Percentiles rank a stretch among this genome's conserved stretches.
phyloP scores from a whole-genome alignment of 306 rosid genomes.

The Benincasa hispida region DNA sequence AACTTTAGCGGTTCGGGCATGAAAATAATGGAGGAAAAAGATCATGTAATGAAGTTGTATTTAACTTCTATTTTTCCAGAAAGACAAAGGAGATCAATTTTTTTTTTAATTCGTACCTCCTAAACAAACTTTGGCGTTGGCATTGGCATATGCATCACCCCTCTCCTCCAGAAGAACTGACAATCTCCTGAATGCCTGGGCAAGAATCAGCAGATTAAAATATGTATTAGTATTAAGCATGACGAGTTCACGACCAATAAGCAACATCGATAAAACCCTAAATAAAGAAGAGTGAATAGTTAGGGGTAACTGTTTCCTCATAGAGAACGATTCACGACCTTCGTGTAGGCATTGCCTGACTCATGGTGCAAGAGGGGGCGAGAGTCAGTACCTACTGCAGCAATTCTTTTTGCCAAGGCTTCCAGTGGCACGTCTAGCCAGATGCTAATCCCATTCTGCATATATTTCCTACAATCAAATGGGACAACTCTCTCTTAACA shows the following conservation, averaged over 20 bases:
- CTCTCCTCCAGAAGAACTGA: slow-evolving; percentile 70
- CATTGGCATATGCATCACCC: slow-evolving; percentile 64
- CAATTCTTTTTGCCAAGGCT: slow-evolving; percentile 83
- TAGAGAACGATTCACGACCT: slow-evolving; percentile 30
- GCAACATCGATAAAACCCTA: neutral
- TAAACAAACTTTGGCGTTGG: slow-evolving; percentile 67
- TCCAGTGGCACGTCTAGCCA: slow-evolving; percentile 96
- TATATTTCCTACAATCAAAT: slow-evolving; percentile 49
- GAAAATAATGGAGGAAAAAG: neutral
- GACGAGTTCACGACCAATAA: neutral
- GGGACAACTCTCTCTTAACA: neutral
- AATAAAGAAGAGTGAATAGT: neutral
- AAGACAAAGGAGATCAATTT: neutral
- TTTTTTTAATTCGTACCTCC: slow-evolving; percentile 42
- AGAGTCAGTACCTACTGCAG: slow-evolving; percentile 73
- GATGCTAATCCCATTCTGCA: slow-evolving; percentile 77
- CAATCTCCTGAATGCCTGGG: slow-evolving; percentile 62
- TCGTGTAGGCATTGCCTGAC: slow-evolving; percentile 61
- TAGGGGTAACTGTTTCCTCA: neutral
- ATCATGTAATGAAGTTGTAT: neutral
- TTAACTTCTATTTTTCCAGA: neutral
- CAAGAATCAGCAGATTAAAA: slow-evolving; percentile 8
- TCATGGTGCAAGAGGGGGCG: slow-evolving; percentile 85
- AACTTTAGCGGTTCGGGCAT: neutral
- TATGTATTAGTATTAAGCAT: neutral